Percentiles rank a stretch among this genome's conserved stretches.
These are phyloP conservation scores for Salix arbutifolia DNA, from an alignment of 345 rosid species.

Conservation along the genomic window DNA sequence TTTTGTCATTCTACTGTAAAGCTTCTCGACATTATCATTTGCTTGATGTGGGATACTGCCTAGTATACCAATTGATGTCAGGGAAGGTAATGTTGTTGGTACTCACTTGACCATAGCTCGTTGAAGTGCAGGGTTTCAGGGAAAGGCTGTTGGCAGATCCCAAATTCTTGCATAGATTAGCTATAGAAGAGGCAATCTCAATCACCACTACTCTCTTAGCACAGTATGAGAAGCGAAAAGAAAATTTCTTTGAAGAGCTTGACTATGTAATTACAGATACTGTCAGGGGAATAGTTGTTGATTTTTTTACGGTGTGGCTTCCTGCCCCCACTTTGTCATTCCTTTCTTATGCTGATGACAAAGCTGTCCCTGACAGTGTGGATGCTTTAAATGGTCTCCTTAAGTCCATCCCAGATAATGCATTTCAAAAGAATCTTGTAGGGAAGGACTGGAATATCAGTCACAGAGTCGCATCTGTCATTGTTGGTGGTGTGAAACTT, in stretches of 20 bases:
- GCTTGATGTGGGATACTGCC: background rate
- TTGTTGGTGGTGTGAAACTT: slow-evolving; percentile 81
- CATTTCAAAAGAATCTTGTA: slow-evolving; percentile 80
- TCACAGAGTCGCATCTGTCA: slow-evolving; percentile 77
- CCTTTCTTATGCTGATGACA: slow-evolving; percentile 59
- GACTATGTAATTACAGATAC: slow-evolving; percentile 92
- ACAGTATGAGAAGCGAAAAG: slow-evolving; percentile 84
- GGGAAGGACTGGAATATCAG: slow-evolving; percentile 75
- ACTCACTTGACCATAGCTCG: slow-evolving; percentile 15
- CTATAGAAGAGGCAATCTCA: slow-evolving; percentile 88
- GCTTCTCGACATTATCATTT: background rate
- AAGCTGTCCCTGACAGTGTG: slow-evolving; percentile 43
- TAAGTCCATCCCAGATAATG: slow-evolving; percentile 90
- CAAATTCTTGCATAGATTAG: slow-evolving; percentile 80
- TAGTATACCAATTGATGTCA: background rate
- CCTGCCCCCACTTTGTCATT: slow-evolving; percentile 92
- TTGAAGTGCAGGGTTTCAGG: slow-evolving; percentile 76
- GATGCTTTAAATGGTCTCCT: slow-evolving; percentile 66
- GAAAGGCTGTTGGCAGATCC: slow-evolving; percentile 93
- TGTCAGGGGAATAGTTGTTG: slow-evolving; percentile 69
- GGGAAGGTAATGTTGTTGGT: slow-evolving; percentile 1
- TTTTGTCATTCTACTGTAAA: background rate
- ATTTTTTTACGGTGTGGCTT: slow-evolving; percentile 91
- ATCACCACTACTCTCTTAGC: slow-evolving; percentile 87
- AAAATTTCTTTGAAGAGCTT: slow-evolving; percentile 80